A percentile compares a stretch with the other conserved stretches of the same genome.
phyloP scores from a whole-genome alignment of 2,329 filamentous ascomycete species.

The Aspergillus terreus region DNA sequence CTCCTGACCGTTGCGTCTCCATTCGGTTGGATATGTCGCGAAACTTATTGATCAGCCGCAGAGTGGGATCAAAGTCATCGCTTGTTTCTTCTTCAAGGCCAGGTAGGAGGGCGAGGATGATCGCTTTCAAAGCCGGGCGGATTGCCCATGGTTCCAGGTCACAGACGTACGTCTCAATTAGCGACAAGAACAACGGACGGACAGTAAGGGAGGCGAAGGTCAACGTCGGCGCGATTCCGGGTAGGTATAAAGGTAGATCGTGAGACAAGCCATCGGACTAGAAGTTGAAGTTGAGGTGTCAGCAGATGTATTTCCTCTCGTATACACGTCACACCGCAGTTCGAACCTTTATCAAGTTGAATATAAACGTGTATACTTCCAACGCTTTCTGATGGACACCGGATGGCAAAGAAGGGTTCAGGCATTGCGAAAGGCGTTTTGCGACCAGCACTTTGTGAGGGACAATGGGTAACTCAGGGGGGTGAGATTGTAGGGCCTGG shows the following conservation, averaged over 20 bases:
- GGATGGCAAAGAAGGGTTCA: conserved; percentile 88
- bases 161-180: conserved; percentile 78
- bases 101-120: conserved; percentile 83
- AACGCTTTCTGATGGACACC: conserved; percentile 97
- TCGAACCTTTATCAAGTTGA: conserved; percentile 72
- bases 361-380: conserved; percentile 89
- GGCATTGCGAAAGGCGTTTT: conserved; percentile 88
- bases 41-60: conserved; percentile 74
- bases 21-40: conserved; percentile 57
- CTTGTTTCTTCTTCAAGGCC: conserved; percentile 94
- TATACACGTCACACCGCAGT: not conserved
- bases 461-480: conserved; percentile 65
- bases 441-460: conserved; percentile 80
- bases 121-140: conserved; percentile 82
- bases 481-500: conserved; percentile 83
- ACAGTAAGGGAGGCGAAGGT: conserved; percentile 94
- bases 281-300: conserved; percentile 5
- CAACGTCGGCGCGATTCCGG: conserved; percentile 81
- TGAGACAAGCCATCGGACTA: conserved; percentile 68
- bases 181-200: conserved; percentile 75
- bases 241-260: conserved; percentile 83
- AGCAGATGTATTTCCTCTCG: conserved; percentile 4
- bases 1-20: conserved; percentile 49
- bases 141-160: conserved; percentile 66
- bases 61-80: conserved; percentile 89